These are phyloP conservation scores for Candida suzukii DNA, from an alignment of 805 yeast species.

Conservation along the genomic window DNA sequence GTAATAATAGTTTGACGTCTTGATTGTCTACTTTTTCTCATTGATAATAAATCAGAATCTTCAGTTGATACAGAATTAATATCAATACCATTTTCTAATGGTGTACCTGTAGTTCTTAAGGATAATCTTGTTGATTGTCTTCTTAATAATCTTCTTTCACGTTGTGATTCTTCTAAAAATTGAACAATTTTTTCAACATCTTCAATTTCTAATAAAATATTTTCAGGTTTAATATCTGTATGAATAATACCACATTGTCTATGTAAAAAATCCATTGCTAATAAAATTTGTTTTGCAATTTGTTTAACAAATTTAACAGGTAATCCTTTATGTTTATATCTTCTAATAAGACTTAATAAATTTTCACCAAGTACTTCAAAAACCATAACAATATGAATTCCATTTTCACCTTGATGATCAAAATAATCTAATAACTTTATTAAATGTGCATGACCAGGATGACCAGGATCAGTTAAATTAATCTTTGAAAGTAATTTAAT, in stretches of 20 bases:
- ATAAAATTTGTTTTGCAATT: constrained; percentile 48
- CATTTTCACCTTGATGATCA: constrained; percentile 83
- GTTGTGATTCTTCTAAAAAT: constrained; percentile 32
- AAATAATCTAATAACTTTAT: constrained; percentile 79
- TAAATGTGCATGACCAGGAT: constrained; percentile 78
- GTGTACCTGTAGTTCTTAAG: not conserved
- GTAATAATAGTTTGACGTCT: constrained; percentile 74
- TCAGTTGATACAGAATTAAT: not conserved
- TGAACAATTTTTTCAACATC: constrained; percentile 46
- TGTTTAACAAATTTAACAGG: constrained; percentile 51
- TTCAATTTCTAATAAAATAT: constrained; percentile 46
- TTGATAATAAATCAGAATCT: not conserved
- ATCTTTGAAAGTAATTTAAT: constrained; percentile 69
- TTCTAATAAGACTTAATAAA: constrained; percentile 71
- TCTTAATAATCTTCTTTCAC: constrained; percentile 25
- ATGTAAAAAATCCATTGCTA: constrained; percentile 53
- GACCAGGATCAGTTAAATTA: constrained; percentile 53
- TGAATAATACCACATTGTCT: constrained; percentile 61
- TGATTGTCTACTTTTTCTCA: constrained; percentile 30
- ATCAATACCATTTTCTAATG: not conserved
- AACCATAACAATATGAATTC: constrained; percentile 92
- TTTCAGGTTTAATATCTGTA: constrained; percentile 75
- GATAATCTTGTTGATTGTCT: constrained; percentile 16
- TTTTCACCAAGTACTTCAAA: constrained; percentile 97
- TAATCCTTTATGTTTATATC: constrained; percentile 46